Base-by-base conservation (phyloP, 2,329 filamentous ascomycete genomes). In the Domatiomyces catenatus region DNA sequence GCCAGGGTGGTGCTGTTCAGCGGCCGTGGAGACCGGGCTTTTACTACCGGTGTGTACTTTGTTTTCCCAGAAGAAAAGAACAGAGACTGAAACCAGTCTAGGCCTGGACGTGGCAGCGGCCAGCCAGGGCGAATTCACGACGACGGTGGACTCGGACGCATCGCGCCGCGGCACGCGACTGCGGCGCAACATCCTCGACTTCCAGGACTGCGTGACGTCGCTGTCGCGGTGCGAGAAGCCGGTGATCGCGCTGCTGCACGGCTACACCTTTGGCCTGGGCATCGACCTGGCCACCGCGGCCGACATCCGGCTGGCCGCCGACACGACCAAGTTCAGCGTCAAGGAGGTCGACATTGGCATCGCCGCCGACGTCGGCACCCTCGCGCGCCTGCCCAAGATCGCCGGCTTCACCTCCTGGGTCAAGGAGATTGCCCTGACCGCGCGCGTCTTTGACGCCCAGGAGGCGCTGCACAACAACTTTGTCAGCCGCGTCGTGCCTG, bases 221-320 rank as follows among this genome's bases (percentile, higher is more conserved):
- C 71, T 94, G 49, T 90, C 95, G 65, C 80, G 76, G 59, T 96
- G 90, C 67, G 85, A 92, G 69, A 96, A 96, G 69, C 87, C 87
- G 54, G 86, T 95, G 32, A 84, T 96, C 52, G 82, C 79, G 48
- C 81, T 87, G 18, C 68, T 94, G 57, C 86, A 94, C 61, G 88
- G 83, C 42, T 79, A 89, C 58, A 76, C 81, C 2, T 80, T 86
- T 59, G 87, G 88, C 15, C 73, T 93, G 8, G 85, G 80, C 17
- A 82, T 93, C 55, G 86, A 94, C 63, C 52, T 74, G 6, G 60
- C 63, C 12, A 63, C 64, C 1, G 68, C 69, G 2, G 63, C 66
- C 2, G 71, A 74, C 47, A 62, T 74, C 46, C 63, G 70, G 6
- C 52, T 72, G 3, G 69, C 66, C 49, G 56, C 65, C 0, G 53